Conservation (phyloP, 2,329 filamentous ascomycete species). For the Colletotrichum australisinense region DNA sequence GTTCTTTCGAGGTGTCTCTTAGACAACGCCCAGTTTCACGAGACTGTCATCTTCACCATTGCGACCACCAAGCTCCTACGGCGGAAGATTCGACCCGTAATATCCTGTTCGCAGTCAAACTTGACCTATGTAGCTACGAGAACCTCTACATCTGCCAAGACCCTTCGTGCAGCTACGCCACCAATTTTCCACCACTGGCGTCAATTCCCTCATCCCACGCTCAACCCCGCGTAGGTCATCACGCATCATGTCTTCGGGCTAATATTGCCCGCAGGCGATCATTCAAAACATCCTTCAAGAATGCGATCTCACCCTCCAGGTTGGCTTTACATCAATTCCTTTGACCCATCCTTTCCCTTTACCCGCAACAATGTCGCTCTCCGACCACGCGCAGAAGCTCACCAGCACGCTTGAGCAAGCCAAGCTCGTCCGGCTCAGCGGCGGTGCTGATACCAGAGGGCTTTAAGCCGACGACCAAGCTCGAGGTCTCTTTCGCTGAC, state of each 20-base stretch:
- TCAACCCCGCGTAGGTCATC: slow-evolving; percentile 32
- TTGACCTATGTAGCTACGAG: background rate
- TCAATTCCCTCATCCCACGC: slow-evolving; percentile 1
- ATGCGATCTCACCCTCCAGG: background rate
- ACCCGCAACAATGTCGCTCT: slow-evolving; percentile 14
- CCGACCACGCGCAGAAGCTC: slow-evolving; percentile 40
- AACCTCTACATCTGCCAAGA: slow-evolving; percentile 27
- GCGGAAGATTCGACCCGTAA: too few species aligned
- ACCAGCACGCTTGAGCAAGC: slow-evolving; percentile 48
- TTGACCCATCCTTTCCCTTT: background rate
- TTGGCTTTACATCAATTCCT: background rate
- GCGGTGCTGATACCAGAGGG: slow-evolving; percentile 50
- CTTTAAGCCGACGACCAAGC: slow-evolving; percentile 55
- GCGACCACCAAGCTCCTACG: too few species aligned
- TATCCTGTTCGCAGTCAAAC: background rate
- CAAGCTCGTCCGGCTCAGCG: slow-evolving; percentile 53
- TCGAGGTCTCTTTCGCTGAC: slow-evolving; percentile 50
- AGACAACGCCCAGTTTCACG: too few species aligned
- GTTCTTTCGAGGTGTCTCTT: too few species aligned
- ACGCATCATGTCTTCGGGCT: slow-evolving; percentile 21
- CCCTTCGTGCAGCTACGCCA: slow-evolving; percentile 5
- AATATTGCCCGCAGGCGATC: slow-evolving; percentile 19
- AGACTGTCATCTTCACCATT: too few species aligned
- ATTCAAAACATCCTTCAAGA: background rate
- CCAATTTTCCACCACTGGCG: slow-evolving; percentile 34